A percentile compares a stretch with the other conserved stretches of the same genome.
Evolutionary conservation across 495 filamentous ascomycete genomes (phyloP).

Genomic region (Penicillium waksmanii): DNA sequence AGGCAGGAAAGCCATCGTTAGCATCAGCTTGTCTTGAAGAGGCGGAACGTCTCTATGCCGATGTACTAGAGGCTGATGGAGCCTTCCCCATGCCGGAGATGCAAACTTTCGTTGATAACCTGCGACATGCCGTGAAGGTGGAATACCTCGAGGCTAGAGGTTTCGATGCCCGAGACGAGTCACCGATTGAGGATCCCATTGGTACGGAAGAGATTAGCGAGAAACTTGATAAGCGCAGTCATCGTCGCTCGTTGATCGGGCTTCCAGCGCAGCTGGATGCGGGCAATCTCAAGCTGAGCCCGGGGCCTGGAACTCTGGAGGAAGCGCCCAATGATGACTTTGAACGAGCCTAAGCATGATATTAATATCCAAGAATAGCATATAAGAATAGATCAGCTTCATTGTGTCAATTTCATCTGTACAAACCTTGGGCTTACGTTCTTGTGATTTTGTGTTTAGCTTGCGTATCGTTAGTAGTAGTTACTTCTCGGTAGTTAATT

Average conservation of each 20-base stretch:
- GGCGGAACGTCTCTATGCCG: conserved; percentile 68
- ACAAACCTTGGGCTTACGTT: no score
- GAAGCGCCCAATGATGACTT: conserved; percentile 52
- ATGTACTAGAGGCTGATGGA: conserved; percentile 58
- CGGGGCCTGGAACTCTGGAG: conserved; percentile 31
- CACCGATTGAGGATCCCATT: conserved; percentile 29
- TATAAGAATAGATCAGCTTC: conserved; percentile 28
- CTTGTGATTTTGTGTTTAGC: no score
- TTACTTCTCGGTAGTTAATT: no score
- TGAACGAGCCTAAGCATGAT: conserved; percentile 47
- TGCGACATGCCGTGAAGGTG: conserved; percentile 62
- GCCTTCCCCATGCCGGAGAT: conserved; percentile 60
- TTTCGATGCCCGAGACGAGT: conserved; percentile 37
- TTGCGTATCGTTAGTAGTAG: no score
- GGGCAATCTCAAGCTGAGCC: conserved; percentile 35
- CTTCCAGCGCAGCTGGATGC: conserved; percentile 41
- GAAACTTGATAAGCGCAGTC: conserved; percentile 44
- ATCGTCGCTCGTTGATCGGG: conserved; percentile 46
- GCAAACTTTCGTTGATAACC: conserved; percentile 60
- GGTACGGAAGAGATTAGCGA: conserved; percentile 68
- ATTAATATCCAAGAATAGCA: conserved; percentile 30
- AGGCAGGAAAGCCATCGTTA: conserved; percentile 67
- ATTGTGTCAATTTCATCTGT: neutral
- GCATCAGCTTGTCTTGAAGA: conserved; percentile 73
- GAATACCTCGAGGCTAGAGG: conserved; percentile 48